phyloP scores from a whole-genome alignment of 2,329 filamentous ascomycete genomes.

The Cladosporium sp. region DNA sequence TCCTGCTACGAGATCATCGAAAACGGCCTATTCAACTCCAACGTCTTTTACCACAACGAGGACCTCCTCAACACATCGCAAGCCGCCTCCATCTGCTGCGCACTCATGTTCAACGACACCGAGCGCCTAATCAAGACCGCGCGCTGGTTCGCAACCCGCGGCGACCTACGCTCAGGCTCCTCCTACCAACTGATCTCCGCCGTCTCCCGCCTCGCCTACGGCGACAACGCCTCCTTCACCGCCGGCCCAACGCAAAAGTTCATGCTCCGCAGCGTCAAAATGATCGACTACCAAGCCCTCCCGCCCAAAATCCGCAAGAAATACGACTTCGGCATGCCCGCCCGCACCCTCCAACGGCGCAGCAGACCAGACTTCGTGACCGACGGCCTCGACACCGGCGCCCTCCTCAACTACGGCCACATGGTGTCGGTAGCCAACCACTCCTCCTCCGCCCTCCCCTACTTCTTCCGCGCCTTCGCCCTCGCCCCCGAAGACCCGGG shows the following conservation, averaged over 20 bases:
- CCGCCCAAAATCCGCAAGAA: constrained; percentile 45
- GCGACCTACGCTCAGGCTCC: constrained; percentile 63
- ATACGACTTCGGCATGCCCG: constrained; percentile 39
- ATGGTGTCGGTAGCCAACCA: constrained; percentile 79
- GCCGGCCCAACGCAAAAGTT: constrained; percentile 84
- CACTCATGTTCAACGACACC: constrained; percentile 71
- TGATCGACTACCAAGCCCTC: constrained; percentile 68
- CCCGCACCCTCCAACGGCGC: constrained; percentile 33
- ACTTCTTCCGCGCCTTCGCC: constrained; percentile 65
- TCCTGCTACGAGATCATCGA: constrained; percentile 78
- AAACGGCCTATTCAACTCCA: constrained; percentile 67
- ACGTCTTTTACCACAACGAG: constrained; percentile 66
- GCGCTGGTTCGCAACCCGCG: constrained; percentile 79
- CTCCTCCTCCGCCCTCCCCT: constrained; percentile 79
- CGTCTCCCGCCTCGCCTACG: constrained; percentile 70
- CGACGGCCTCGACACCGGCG: constrained; percentile 63
- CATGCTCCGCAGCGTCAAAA: constrained; percentile 84
- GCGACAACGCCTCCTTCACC: constrained; percentile 69
- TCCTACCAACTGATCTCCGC: constrained; percentile 78
- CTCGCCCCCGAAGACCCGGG: constrained; percentile 72
- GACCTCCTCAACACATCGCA: constrained; percentile 24
- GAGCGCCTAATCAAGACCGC: constrained; percentile 70
- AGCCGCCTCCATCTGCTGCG: constrained; percentile 54
- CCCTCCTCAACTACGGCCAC: constrained; percentile 86
- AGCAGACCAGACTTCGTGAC: constrained; percentile 18